Conservation (phyloP, 139 green algal genomes). For the Auxenochlorella pyrenoidosa region DNA sequence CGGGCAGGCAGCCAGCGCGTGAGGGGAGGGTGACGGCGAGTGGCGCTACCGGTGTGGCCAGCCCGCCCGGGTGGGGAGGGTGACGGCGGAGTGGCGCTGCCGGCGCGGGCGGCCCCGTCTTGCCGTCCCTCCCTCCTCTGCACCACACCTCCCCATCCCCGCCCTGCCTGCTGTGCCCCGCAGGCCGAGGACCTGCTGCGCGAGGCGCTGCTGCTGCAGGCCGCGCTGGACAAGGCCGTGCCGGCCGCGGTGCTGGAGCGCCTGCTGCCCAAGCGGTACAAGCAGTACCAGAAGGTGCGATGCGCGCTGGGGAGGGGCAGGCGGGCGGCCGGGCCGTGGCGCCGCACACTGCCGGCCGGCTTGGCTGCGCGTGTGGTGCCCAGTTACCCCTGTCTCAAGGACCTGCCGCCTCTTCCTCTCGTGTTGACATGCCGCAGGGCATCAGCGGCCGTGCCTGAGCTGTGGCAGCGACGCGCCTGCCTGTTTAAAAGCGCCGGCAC, state of each 20-base stretch:
- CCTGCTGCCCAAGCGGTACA: slow-evolving; percentile 88
- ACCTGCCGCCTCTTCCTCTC: too few relatives aligned
- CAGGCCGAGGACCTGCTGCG: slow-evolving; percentile 84
- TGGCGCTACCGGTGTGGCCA: too few relatives aligned
- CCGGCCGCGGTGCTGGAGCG: slow-evolving; percentile 70
- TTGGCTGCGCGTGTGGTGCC: not conserved
- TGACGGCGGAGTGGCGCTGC: too few relatives aligned
- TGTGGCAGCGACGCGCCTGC: not conserved
- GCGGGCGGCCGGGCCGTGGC: not conserved
- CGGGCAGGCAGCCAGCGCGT: not conserved
- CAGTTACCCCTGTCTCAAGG: too few relatives aligned
- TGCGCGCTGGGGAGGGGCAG: slow-evolving; percentile 19
- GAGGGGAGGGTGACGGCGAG: not conserved
- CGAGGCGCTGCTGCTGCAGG: slow-evolving; percentile 62
- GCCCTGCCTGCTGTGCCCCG: too few relatives aligned
- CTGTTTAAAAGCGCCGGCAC: too few relatives aligned
- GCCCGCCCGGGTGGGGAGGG: too few relatives aligned
- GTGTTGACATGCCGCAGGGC: not conserved
- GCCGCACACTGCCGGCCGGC: not conserved
- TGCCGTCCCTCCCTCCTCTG: too few relatives aligned
- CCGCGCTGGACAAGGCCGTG: slow-evolving; percentile 40
- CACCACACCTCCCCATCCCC: too few relatives aligned
- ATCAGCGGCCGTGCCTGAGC: slow-evolving; percentile 14
- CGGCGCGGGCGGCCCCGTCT: too few relatives aligned
- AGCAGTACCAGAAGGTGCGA: slow-evolving; percentile 82